phyloP scores from a whole-genome alignment of 306 rosid species.

The Chamaecrista fasciculata region DNA sequence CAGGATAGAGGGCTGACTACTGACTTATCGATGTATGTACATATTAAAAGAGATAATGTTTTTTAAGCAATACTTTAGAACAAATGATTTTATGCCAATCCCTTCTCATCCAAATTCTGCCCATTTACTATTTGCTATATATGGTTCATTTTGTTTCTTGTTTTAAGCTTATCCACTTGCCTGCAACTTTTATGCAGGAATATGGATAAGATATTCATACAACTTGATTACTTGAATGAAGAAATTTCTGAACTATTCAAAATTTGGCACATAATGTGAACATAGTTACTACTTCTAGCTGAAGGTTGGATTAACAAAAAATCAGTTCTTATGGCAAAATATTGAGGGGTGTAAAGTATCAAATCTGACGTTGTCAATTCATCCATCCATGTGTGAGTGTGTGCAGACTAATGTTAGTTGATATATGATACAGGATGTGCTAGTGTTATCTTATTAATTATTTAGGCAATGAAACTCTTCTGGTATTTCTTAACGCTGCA shows the following conservation, averaged over 20 bases:
- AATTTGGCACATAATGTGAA: too few relatives aligned
- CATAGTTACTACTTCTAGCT: too few relatives aligned
- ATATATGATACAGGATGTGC: neutral
- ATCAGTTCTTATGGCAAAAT: too few relatives aligned
- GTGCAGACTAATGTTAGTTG: neutral
- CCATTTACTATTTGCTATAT: neutral
- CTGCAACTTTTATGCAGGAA: neutral
- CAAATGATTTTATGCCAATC: neutral
- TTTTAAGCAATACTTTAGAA: neutral
- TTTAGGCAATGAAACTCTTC: neutral
- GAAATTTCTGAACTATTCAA: neutral
- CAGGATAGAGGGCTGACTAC: conserved; percentile 15
- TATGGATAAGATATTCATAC: neutral
- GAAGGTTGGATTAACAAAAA: too few relatives aligned
- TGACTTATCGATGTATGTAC: conserved; percentile 20
- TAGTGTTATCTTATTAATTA: neutral
- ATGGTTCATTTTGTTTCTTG: neutral
- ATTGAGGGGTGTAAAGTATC: too few relatives aligned
- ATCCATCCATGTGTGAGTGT: neutral
- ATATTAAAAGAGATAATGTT: conserved; percentile 8
- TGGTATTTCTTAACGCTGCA: conserved; percentile 1
- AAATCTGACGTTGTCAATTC: too few relatives aligned
- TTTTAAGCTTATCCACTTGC: neutral
- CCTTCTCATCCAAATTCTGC: neutral
- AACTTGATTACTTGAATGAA: neutral